Percentiles rank a stretch among this genome's conserved stretches.
Evolutionary conservation across 2,329 filamentous ascomycete species (phyloP).

Genomic region (Teratosphaeria zuluensis): DNA sequence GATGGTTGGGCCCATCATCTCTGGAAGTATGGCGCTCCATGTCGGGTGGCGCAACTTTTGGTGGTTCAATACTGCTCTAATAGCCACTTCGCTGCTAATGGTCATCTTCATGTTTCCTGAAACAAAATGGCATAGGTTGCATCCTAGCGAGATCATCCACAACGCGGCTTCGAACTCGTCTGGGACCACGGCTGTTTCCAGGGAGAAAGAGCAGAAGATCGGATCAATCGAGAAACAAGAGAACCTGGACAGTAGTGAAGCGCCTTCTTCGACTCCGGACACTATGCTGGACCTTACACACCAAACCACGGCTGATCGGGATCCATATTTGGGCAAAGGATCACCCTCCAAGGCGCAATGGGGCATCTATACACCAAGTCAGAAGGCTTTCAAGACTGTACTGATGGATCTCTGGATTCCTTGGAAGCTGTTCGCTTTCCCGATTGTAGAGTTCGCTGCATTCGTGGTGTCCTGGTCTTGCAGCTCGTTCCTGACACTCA

Average conservation of each 20-base stretch:
- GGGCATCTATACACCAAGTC: conserved; percentile 41
- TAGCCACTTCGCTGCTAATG: conserved; percentile 41
- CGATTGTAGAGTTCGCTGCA: conserved; percentile 52
- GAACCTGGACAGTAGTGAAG: conserved; percentile 15
- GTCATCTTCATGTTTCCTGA: conserved; percentile 54
- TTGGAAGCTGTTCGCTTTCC: conserved; percentile 52
- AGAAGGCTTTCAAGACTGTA: conserved; percentile 38
- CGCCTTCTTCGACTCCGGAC: conserved; percentile 12
- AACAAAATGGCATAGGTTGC: conserved; percentile 47
- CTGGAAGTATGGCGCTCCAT: conserved; percentile 51
- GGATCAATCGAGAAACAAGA: conserved; percentile 11
- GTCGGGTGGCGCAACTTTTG: conserved; percentile 54
- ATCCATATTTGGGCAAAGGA: conserved; percentile 49
- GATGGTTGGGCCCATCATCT: conserved; percentile 49
- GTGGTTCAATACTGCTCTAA: conserved; percentile 53
- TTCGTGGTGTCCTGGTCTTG: conserved; percentile 54
- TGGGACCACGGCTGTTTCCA: background rate
- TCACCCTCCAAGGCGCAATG: conserved; percentile 48
- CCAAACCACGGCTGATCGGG: conserved; percentile 33
- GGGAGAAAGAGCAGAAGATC: conserved; percentile 8
- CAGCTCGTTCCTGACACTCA: conserved; percentile 48
- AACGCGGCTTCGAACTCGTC: conserved; percentile 1
- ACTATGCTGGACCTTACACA: conserved; percentile 18
- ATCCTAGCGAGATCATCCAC: conserved; percentile 21
- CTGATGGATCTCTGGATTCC: conserved; percentile 50